Base-by-base conservation (phyloP, 169 alveolate species). In the Toxoplasma gondii region DNA sequence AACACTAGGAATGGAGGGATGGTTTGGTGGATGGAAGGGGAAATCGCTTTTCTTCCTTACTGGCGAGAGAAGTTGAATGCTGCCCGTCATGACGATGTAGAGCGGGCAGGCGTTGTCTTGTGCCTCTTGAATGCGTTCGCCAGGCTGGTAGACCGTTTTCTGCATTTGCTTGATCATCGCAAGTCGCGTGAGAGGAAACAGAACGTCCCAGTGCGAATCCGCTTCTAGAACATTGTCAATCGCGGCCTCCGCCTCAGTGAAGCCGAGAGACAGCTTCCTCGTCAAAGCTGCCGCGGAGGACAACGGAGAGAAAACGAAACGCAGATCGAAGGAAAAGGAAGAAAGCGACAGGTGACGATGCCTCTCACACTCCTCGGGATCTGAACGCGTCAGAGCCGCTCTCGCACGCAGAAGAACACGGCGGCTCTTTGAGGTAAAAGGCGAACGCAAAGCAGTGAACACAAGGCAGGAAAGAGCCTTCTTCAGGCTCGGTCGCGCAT, bases 81-180 rank as follows among this genome's bases (percentile, higher is more conserved):
- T 70, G 34, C 95, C 95, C 34, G 44, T 70, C 19, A 88, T 43
- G 74, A 93, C 36, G 83, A 93, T 69, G 53, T 87, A 93, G 38
- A 93, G 87, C 10, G 95, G 95, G 81, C 95, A 93, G n/a, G 27
- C 58, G 67, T 43, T 83, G 39, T 93, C 95, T 2, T 86, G 84
- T 64, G 90, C 95, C 80, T 74, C 91, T 41, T 93, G 95, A 87
- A 93, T 87, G 19, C 82, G 49, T 54, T 88, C 86, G 22, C 70
- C 95, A 17, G 67, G 39, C 17, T 53, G 78, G 34, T 86, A 91
- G n/a, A 87, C 67, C 34, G 83, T 69, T 34, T 78, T 29, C 49
- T 54, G 67, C 95, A 93, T 86, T n/a, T 93, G 86, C 34, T 53
- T 83, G 16, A 93, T 78, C 93, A 93, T 86, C 69, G 67, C 91